Conservation (phyloP, 192 early-diverging fungal genomes). For the Tieghemiomyces parasiticus region DNA sequence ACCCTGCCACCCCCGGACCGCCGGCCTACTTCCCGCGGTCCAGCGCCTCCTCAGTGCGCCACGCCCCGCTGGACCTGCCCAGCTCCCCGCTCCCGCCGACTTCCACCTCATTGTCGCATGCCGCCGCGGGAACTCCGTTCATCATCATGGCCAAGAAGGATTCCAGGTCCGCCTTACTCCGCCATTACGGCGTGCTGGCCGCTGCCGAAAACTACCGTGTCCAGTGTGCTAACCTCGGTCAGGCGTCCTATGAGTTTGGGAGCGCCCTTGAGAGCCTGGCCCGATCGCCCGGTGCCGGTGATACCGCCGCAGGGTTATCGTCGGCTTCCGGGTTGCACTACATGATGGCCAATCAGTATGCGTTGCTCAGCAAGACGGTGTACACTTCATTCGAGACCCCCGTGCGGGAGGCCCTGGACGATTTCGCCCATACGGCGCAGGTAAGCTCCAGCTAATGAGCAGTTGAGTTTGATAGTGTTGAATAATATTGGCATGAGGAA, state of each 20-base stretch:
- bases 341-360: constrained; percentile 9
- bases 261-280: constrained; percentile 5
- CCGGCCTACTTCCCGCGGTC: too few relatives aligned
- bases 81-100: neutral
- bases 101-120: neutral
- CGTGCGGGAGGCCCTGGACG: neutral
- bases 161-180: neutral
- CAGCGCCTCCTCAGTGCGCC: neutral
- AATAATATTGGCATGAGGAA: too few relatives aligned
- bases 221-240: constrained; percentile 7
- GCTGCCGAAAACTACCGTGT: constrained; percentile 1
- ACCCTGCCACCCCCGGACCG: too few relatives aligned
- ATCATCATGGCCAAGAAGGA: constrained; percentile 5
- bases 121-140: neutral
- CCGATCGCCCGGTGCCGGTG: neutral
- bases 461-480: too few relatives aligned
- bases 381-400: neutral
- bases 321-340: constrained; percentile 9
- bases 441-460: too few relatives aligned
- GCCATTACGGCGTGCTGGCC: neutral
- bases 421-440: neutral
- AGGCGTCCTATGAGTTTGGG: constrained; percentile 4
- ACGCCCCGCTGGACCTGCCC: neutral
- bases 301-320: neutral
- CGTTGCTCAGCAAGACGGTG: neutral